phyloP scores from a whole-genome alignment of 1,284 basidiomycete genomes.

The Filobasidium uniguttulatum region DNA sequence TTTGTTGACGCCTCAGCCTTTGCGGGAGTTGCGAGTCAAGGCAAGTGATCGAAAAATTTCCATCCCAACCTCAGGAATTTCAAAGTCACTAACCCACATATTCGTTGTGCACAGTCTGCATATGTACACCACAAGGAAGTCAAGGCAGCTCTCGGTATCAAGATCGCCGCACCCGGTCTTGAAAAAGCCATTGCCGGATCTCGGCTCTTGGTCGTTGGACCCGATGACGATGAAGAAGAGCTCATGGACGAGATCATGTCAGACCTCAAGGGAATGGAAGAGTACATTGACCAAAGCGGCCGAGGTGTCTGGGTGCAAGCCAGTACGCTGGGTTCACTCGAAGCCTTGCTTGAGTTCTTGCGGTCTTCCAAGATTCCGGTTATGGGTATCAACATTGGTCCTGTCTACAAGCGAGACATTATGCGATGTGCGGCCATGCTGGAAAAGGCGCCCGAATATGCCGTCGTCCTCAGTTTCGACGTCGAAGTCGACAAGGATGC shows the following conservation, averaged over 20 bases:
- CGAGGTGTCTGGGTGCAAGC: conserved; percentile 96
- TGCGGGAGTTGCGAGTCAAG: conserved; percentile 93
- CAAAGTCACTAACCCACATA: not conserved
- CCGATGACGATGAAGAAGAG: conserved; percentile 92
- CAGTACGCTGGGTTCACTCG: conserved; percentile 91
- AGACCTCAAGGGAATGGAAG: conserved; percentile 77
- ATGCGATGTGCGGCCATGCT: conserved; percentile 90
- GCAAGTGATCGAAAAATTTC: conserved; percentile 38
- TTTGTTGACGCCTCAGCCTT: conserved; percentile 86
- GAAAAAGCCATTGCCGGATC: conserved; percentile 99
- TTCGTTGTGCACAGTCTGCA: conserved; percentile 55
- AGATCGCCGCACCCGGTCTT: conserved; percentile 87
- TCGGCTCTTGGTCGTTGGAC: conserved; percentile 74
- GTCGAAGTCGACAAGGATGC: conserved; percentile 79
- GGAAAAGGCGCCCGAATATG: conserved; percentile 89
- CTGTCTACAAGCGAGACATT: conserved; percentile 90
- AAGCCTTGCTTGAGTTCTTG: conserved; percentile 93
- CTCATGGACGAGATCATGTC: conserved; percentile 93
- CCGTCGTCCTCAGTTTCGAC: conserved; percentile 93
- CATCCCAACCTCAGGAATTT: conserved; percentile 15
- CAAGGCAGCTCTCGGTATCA: conserved; percentile 95
- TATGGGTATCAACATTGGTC: conserved; percentile 94
- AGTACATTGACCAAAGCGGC: conserved; percentile 87
- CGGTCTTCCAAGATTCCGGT: conserved; percentile 93
- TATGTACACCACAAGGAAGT: conserved; percentile 98